Conservation (phyloP, 2,329 filamentous ascomycete genomes). For the Fusarium oligoseptatum region DNA sequence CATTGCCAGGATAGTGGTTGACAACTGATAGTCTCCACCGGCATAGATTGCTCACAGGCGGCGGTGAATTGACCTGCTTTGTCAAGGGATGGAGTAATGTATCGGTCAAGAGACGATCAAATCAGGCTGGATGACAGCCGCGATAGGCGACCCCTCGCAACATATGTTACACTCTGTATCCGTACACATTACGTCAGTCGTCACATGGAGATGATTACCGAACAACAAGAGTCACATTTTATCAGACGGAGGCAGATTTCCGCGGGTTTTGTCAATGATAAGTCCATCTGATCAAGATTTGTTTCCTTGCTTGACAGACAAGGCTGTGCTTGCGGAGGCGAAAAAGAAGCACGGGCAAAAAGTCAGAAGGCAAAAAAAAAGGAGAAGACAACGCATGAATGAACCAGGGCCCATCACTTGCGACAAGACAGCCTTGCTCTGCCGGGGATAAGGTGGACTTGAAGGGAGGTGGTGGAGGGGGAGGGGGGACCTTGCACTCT, state of each 20-base stretch:
- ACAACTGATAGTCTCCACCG: slow-evolving; percentile 1
- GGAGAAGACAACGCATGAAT: slow-evolving; percentile 9
- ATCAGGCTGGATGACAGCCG: slow-evolving; percentile 1
- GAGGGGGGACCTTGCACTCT: neutral
- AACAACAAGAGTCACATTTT: neutral
- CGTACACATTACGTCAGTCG: slow-evolving; percentile 6
- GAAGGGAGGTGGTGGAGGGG: neutral
- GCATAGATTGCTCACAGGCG: neutral
- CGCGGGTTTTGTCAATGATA: neutral
- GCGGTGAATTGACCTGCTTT: slow-evolving; percentile 5
- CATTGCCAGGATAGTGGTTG: neutral
- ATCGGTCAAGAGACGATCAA: neutral
- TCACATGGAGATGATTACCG: slow-evolving; percentile 4
- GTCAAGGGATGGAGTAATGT: slow-evolving; percentile 5
- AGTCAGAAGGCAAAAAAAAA: neutral
- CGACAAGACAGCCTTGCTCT: neutral
- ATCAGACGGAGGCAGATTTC: slow-evolving; percentile 1
- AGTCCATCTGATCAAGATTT: slow-evolving; percentile 1
- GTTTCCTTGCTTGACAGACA: slow-evolving; percentile 5
- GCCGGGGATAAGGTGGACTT: slow-evolving; percentile 16
- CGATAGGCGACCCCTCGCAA: slow-evolving; percentile 10
- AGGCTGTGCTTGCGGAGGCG: slow-evolving; percentile 7
- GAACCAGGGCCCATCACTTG: neutral
- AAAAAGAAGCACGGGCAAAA: neutral
- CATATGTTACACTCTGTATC: neutral